These are phyloP conservation scores for Mayamaea pseudoterrestris DNA, from an alignment of 108 stramenopile species.

Conservation along the genomic window DNA sequence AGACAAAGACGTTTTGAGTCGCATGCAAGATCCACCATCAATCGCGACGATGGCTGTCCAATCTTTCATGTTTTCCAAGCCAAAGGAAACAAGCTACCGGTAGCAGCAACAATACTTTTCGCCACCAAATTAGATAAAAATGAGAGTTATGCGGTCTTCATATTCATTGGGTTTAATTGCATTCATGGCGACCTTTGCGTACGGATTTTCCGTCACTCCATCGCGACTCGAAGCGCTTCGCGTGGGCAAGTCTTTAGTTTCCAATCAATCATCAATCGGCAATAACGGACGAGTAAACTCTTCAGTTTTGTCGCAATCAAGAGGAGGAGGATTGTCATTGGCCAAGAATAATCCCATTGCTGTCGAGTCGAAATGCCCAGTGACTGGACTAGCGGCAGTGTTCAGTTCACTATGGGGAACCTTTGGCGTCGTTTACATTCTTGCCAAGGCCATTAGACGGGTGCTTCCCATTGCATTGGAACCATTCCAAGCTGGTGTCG, in stretches of 20 bases:
- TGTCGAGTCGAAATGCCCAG: constrained; percentile 2
- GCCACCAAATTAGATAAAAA: no score
- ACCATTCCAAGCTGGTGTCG: constrained; percentile 49
- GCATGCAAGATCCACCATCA: no score
- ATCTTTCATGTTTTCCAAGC: no score
- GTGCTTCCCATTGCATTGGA: constrained; percentile 89
- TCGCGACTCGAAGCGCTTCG: not conserved
- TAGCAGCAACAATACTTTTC: no score
- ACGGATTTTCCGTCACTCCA: not conserved
- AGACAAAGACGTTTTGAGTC: no score
- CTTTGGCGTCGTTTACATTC: constrained; percentile 72
- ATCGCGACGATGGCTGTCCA: no score
- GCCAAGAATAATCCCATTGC: not conserved
- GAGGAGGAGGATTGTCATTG: not conserved
- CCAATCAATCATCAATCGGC: not conserved
- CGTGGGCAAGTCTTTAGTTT: not conserved
- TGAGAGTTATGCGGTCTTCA: no score
- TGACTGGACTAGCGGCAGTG: constrained; percentile 1
- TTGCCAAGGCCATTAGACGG: constrained; percentile 75
- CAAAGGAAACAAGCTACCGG: no score
- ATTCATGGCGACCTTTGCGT: not conserved
- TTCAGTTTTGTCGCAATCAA: no score
- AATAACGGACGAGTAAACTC: no score
- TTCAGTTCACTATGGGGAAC: constrained; percentile 73
- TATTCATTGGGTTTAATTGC: no score